These are phyloP conservation scores for Eragrostis tef DNA, from an alignment of 202 grass and related monocot genomes.

Conservation along the genomic window DNA sequence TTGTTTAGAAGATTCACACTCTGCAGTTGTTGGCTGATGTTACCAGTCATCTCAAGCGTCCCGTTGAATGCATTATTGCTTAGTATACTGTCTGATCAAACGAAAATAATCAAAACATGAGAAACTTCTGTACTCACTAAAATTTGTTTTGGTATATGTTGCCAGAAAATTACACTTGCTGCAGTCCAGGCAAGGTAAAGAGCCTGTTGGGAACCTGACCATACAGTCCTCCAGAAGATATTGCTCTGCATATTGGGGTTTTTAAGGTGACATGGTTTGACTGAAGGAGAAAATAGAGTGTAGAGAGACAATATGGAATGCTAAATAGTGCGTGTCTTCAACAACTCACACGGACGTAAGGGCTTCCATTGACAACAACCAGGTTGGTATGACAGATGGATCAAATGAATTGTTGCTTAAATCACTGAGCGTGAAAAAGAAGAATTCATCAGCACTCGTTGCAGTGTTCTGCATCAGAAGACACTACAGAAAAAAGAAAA, in stretches of 20 bases:
- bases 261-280: slow-evolving; percentile 35
- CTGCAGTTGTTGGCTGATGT: slow-evolving; percentile 57
- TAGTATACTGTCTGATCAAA: slow-evolving; percentile 64
- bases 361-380: slow-evolving; percentile 56
- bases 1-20: slow-evolving; percentile 71
- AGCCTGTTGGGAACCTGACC: slow-evolving; percentile 52
- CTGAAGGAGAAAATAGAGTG: slow-evolving; percentile 14
- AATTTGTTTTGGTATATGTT: slow-evolving; percentile 31
- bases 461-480: not conserved
- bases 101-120: slow-evolving; percentile 26
- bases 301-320: slow-evolving; percentile 25
- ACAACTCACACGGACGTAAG: slow-evolving; percentile 76
- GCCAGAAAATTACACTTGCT: slow-evolving; percentile 79
- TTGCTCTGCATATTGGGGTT: slow-evolving; percentile 59
- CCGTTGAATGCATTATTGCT: slow-evolving; percentile 61
- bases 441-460: slow-evolving; percentile 23
- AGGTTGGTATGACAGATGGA: slow-evolving; percentile 58
- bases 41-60: slow-evolving; percentile 59
- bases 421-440: slow-evolving; percentile 52
- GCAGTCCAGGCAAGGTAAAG: slow-evolving; percentile 64
- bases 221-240: slow-evolving; percentile 53
- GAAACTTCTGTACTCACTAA: slow-evolving; percentile 25
- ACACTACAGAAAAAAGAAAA: slow-evolving; percentile 12
- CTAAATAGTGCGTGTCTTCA: slow-evolving; percentile 5
- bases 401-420: slow-evolving; percentile 84